Conservation (phyloP, 225 moss, liverwort and hornwort genomes). For the Lunularia cruciata region DNA sequence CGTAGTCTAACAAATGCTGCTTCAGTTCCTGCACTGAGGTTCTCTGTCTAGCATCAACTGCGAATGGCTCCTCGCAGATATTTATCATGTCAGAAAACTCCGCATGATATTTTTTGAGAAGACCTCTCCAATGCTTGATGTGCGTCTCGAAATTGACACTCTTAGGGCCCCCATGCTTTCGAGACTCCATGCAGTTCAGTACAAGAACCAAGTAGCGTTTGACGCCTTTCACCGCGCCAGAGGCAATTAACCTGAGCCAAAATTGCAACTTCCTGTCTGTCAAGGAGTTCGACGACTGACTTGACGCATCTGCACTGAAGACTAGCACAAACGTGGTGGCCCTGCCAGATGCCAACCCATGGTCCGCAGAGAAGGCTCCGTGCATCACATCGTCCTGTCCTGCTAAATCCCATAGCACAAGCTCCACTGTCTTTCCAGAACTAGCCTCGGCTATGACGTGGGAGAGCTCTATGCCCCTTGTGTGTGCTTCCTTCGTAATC, state of each 20-base stretch:
- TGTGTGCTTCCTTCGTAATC: neutral
- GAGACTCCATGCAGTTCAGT: neutral
- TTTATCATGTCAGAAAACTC: neutral
- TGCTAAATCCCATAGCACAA: conserved; percentile 8
- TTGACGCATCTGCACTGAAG: neutral
- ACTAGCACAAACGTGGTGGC: conserved; percentile 10
- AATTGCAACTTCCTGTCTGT: neutral
- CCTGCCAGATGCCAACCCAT: neutral
- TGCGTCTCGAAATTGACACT: neutral
- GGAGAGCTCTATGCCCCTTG: conserved; percentile 4
- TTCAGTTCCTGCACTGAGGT: neutral
- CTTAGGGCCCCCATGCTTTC: neutral
- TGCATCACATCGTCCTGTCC: conserved; percentile 17
- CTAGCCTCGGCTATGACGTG: no score
- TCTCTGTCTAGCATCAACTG: neutral
- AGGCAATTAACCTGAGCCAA: conserved; percentile 16
- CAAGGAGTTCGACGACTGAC: no score
- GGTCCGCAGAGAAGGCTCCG: conserved; percentile 2
- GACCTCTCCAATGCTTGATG: neutral
- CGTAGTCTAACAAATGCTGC: neutral
- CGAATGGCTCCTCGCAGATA: neutral
- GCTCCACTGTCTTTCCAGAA: neutral
- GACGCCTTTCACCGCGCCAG: neutral
- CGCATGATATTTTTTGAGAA: neutral
- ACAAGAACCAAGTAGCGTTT: conserved; percentile 3